A percentile compares a stretch with the other conserved stretches of the same genome.
Conservation (phyloP, 352 stramenopile genomes). For the Phytophthora sojae region DNA sequence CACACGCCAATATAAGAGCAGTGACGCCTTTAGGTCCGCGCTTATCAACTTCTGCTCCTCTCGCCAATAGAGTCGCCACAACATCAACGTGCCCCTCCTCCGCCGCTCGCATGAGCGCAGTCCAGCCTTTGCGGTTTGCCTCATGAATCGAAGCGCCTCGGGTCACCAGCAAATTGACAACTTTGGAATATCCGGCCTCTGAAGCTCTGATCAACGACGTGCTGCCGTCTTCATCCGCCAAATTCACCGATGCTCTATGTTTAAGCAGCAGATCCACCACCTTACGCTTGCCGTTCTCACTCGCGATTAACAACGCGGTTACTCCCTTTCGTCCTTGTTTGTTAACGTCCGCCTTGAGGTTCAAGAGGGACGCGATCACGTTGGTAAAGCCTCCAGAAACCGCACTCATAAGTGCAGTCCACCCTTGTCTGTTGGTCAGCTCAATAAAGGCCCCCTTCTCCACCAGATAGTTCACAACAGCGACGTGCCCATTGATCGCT, state of each 20-base stretch:
- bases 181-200: neutral
- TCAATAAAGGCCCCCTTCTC: neutral
- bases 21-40: neutral
- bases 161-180: neutral
- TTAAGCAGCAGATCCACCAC: constrained; percentile 7
- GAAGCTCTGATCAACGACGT: neutral
- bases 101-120: constrained; percentile 5
- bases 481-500: neutral
- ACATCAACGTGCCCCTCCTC: constrained; percentile 1
- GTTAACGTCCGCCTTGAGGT: neutral
- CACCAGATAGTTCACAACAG: neutral
- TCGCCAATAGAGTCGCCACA: neutral
- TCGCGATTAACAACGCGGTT: neutral
- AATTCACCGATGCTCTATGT: neutral
- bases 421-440: neutral
- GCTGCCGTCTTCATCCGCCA: neutral
- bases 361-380: neutral
- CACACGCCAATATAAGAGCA: constrained; percentile 4
- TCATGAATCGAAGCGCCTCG: neutral
- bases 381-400: neutral
- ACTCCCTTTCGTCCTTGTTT: neutral
- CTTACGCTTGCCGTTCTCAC: neutral
- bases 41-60: neutral
- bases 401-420: neutral
- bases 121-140: neutral